Percentiles rank a stretch among this genome's conserved stretches.
These are phyloP conservation scores for Pseudocercospora musae DNA, from an alignment of 2,329 filamentous ascomycete genomes.

Conservation along the genomic window DNA sequence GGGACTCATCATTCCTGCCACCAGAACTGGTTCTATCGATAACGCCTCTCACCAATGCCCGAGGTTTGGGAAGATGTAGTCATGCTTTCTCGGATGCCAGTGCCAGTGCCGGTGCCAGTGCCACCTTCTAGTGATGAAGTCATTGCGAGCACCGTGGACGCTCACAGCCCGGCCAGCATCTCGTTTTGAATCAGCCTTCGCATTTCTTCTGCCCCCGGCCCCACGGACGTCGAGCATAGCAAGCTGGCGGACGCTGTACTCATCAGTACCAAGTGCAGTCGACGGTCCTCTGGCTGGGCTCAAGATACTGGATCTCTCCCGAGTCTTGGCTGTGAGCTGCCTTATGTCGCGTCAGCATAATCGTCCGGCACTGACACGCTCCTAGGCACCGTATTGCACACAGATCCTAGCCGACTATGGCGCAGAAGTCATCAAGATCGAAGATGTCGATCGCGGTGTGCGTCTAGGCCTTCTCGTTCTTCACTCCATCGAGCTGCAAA, in stretches of 20 bases:
- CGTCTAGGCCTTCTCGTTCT: not conserved
- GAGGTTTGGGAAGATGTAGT: not conserved
- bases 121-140: not conserved
- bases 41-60: not conserved
- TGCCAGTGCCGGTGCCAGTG: too few relatives aligned
- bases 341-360: not conserved
- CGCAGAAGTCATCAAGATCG: slow-evolving; percentile 34
- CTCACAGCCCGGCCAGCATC: slow-evolving; percentile 2
- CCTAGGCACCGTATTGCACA: slow-evolving; percentile 28
- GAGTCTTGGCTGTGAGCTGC: slow-evolving; percentile 19
- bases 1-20: not conserved
- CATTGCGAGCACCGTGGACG: not conserved
- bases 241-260: slow-evolving; percentile 6
- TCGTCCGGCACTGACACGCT: not conserved
- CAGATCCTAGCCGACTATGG: slow-evolving; percentile 35
- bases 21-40: too few relatives aligned
- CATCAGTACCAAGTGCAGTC: slow-evolving; percentile 1
- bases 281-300: slow-evolving; percentile 19
- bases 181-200: slow-evolving; percentile 2
- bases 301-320: slow-evolving; percentile 22
- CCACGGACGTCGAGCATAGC: slow-evolving; percentile 10
- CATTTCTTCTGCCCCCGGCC: slow-evolving; percentile 5
- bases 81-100: not conserved
- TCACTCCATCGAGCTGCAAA: not conserved
- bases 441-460: slow-evolving; percentile 26